A percentile compares a stretch with the other conserved stretches of the same genome.
These are phyloP conservation scores for Eremochloa ophiuroides DNA, from an alignment of 176 grass and related monocot genomes.

Conservation along the genomic window DNA sequence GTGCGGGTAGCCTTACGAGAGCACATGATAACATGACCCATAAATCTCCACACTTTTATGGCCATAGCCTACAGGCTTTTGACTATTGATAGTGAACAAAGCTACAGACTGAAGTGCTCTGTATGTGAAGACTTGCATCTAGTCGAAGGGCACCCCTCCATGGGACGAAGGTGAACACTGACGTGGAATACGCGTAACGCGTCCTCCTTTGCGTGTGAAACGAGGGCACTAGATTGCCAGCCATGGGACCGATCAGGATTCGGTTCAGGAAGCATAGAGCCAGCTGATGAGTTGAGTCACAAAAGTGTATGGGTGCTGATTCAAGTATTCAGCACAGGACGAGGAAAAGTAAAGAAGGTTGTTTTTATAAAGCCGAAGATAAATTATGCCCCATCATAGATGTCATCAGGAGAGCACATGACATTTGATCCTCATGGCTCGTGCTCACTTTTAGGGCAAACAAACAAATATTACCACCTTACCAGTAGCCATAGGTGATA, in stretches of 20 bases:
- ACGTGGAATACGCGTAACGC: background rate
- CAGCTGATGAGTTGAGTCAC: background rate
- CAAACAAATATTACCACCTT: background rate
- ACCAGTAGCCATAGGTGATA: background rate
- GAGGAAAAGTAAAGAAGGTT: background rate
- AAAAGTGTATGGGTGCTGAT: no score
- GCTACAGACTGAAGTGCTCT: background rate
- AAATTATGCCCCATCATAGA: background rate
- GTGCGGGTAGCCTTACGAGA: no score
- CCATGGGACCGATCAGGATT: background rate
- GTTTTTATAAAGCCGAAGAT: background rate
- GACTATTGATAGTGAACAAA: background rate
- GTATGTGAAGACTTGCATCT: background rate
- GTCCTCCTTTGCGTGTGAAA: background rate
- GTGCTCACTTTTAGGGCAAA: background rate
- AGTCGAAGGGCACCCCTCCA: no score
- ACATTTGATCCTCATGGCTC: background rate
- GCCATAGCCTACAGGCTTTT: background rate
- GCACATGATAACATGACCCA: background rate
- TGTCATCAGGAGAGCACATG: slow-evolving; percentile 15
- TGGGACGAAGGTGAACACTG: background rate
- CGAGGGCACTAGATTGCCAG: no score
- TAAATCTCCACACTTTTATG: background rate
- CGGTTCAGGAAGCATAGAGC: background rate
- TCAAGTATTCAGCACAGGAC: background rate